These are phyloP conservation scores for Sugiyamaella novakii DNA, from an alignment of 1,139 yeast species.

Conservation along the genomic window DNA sequence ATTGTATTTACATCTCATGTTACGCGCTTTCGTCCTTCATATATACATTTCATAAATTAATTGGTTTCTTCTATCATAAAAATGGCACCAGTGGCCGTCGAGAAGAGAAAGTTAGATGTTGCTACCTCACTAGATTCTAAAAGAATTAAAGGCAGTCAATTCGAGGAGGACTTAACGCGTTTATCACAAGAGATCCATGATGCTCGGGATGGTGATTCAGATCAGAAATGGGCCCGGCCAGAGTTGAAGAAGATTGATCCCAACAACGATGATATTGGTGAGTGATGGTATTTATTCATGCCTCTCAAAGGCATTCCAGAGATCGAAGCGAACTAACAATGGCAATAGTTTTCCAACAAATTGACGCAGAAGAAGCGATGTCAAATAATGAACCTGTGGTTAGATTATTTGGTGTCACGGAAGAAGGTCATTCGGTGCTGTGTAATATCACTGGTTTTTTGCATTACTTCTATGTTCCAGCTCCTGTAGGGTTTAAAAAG, in stretches of 20 bases:
- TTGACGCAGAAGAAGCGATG: slow-evolving; percentile 88
- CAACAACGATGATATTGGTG: slow-evolving; percentile 49
- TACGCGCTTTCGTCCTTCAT: too few species aligned
- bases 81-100: slow-evolving; percentile 27
- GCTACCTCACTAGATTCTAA: slow-evolving; percentile 19
- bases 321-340: slow-evolving; percentile 9
- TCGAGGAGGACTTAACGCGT: slow-evolving; percentile 52
- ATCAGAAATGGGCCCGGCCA: slow-evolving; percentile 67
- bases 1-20: background rate
- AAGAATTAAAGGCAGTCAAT: slow-evolving; percentile 38
- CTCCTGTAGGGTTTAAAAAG: slow-evolving; percentile 73
- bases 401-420: slow-evolving; percentile 90
- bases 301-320: too few species aligned
- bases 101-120: slow-evolving; percentile 13
- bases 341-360: slow-evolving; percentile 67
- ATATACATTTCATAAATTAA: too few species aligned
- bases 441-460: slow-evolving; percentile 87
- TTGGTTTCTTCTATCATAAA: too few species aligned
- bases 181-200: slow-evolving; percentile 45
- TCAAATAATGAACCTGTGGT: slow-evolving; percentile 56
- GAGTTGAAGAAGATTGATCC: slow-evolving; percentile 54
- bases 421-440: slow-evolving; percentile 79
- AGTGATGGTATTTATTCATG: too few species aligned
- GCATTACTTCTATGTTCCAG: slow-evolving; percentile 91
- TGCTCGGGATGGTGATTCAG: slow-evolving; percentile 37